phyloP scores from a whole-genome alignment of 495 filamentous ascomycete species.

The Penicillium pancosmium region DNA sequence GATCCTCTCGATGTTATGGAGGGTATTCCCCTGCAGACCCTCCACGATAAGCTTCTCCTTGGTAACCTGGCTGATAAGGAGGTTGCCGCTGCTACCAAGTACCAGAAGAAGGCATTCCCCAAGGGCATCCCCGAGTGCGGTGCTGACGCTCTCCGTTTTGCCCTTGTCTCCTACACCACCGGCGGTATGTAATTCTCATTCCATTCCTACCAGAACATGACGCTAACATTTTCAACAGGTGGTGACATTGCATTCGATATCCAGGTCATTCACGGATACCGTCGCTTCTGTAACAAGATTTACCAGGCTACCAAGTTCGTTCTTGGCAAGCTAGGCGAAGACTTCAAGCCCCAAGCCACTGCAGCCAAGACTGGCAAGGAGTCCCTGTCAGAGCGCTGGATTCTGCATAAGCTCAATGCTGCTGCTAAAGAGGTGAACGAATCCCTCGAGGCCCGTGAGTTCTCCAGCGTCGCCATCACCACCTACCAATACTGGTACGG shows the following conservation, averaged over 20 bases:
- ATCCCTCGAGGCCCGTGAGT: conserved; percentile 69
- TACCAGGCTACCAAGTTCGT: conserved; percentile 90
- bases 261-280: conserved; percentile 80
- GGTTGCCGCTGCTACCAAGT: conserved; percentile 70
- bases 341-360: conserved; percentile 66
- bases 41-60: conserved; percentile 68
- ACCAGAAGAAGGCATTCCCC: conserved; percentile 77
- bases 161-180: conserved; percentile 82
- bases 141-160: conserved; percentile 81
- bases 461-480: conserved; percentile 63
- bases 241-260: conserved; percentile 85
- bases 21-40: conserved; percentile 65
- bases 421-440: conserved; percentile 76
- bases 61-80: conserved; percentile 80
- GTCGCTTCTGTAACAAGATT: conserved; percentile 90
- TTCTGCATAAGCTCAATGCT: conserved; percentile 75
- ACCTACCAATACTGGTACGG: conserved; percentile 72
- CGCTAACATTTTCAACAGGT: conserved; percentile 34
- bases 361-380: conserved; percentile 63
- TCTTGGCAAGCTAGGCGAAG: conserved; percentile 71
- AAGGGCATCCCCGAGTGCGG: conserved; percentile 87
- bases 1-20: conserved; percentile 81
- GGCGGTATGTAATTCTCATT: conserved; percentile 54
- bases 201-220: conserved; percentile 16
- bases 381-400: conserved; percentile 80